phyloP scores from a whole-genome alignment of 176 grass and related monocot genomes.

The Triticum turgidum region DNA sequence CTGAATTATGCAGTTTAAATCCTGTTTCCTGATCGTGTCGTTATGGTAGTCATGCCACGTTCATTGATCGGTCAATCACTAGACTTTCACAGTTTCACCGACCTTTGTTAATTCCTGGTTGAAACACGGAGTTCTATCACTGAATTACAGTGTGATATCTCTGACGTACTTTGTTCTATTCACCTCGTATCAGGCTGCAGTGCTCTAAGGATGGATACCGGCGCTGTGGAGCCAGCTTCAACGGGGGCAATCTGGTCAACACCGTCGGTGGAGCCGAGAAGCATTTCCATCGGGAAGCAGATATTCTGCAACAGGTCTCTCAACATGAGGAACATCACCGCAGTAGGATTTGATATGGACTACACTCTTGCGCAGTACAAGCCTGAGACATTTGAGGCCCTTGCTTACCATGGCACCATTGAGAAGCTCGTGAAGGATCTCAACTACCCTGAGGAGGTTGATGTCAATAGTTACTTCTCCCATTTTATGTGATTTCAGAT shows the following conservation, averaged over 20 bases:
- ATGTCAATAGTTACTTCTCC: neutral
- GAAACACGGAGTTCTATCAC: neutral
- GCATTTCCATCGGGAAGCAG: conserved; percentile 76
- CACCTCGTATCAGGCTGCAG: conserved; percentile 51
- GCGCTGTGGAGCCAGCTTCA: conserved; percentile 32
- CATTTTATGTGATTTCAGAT: neutral
- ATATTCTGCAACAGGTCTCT: conserved; percentile 96
- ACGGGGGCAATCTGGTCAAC: conserved; percentile 63
- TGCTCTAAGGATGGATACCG: conserved; percentile 50
- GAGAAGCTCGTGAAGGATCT: conserved; percentile 90
- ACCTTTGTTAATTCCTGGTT: neutral
- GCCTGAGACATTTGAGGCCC: conserved; percentile 85
- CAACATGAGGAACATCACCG: conserved; percentile 97
- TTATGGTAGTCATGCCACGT: neutral
- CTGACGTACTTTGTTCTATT: conserved; percentile 6
- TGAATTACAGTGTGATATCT: neutral
- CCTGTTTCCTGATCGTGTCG: neutral
- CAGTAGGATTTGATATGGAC: conserved; percentile 99
- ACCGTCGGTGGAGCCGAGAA: conserved; percentile 47
- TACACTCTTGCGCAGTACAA: conserved; percentile 98
- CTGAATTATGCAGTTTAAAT: neutral
- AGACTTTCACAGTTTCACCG: neutral
- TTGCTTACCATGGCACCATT: conserved; percentile 88
- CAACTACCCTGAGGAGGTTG: conserved; percentile 83
- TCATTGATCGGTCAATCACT: neutral